Evolutionary conservation across 2,329 filamentous ascomycete genomes (phyloP).

Genomic region (Emericellopsis cladophorae): DNA sequence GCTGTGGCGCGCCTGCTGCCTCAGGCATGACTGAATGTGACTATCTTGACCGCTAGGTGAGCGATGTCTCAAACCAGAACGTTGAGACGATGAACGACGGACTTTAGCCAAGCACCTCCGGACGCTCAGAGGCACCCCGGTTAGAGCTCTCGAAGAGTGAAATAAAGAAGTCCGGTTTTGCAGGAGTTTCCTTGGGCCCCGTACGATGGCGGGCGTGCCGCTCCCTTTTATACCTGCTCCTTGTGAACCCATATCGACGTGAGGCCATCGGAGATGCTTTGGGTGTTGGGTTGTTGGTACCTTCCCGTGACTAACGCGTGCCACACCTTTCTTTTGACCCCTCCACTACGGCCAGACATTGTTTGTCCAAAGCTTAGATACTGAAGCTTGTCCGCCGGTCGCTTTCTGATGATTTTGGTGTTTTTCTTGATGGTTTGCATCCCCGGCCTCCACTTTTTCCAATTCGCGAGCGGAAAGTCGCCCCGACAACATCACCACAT

Average conservation of each 20-base stretch:
- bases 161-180: neutral
- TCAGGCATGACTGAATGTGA: too few species aligned
- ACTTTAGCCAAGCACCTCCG: slow-evolving; percentile 5
- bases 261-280: neutral
- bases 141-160: neutral
- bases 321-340: neutral
- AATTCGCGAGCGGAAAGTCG: neutral
- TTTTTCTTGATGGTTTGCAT: slow-evolving; percentile 2
- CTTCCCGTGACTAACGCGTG: neutral
- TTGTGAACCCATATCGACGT: neutral
- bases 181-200: neutral
- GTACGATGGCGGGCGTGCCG: neutral
- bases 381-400: neutral
- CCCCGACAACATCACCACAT: neutral
- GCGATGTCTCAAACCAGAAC: too few species aligned
- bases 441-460: neutral
- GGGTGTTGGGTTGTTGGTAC: neutral
- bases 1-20: too few species aligned
- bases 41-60: too few species aligned
- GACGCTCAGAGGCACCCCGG: neutral
- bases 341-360: neutral
- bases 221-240: slow-evolving; percentile 4
- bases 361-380: neutral
- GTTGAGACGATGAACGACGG: neutral
- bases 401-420: neutral